These are phyloP conservation scores for Chamaecyparis obtusa DNA, from an alignment of 75 land plant species.

Conservation along the genomic window DNA sequence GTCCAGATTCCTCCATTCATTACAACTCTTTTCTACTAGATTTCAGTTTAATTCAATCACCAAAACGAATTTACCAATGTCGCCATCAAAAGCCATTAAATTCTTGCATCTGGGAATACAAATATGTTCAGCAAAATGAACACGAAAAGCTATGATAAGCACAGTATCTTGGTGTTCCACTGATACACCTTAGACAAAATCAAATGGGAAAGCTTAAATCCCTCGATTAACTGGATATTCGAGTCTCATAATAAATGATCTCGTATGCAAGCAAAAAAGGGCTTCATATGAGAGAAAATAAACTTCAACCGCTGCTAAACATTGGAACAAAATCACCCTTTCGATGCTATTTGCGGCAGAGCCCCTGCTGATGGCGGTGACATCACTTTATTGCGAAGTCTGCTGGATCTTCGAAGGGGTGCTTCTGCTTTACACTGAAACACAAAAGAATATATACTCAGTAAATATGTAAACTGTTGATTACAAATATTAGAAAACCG, in stretches of 20 bases:
- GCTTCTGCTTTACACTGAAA: neutral
- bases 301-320: neutral
- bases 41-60: neutral
- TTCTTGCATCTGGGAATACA: neutral
- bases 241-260: neutral
- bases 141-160: too few species aligned
- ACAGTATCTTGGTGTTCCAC: neutral
- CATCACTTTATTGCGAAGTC: conserved; percentile 1
- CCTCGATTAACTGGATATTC: neutral
- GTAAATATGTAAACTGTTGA: neutral
- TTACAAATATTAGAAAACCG: too few species aligned
- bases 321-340: neutral
- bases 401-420: neutral
- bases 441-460: neutral
- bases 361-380: neutral
- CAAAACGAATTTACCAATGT: neutral
- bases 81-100: too few species aligned
- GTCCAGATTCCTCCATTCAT: too few species aligned
- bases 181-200: neutral
- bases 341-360: neutral
- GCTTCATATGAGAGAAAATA: neutral
- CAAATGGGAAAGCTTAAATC: neutral
- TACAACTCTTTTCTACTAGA: too few species aligned
- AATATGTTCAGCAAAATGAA: neutral
- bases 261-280: neutral